Conservation (phyloP, 441 rosid species). For the Omphalea diandra region DNA sequence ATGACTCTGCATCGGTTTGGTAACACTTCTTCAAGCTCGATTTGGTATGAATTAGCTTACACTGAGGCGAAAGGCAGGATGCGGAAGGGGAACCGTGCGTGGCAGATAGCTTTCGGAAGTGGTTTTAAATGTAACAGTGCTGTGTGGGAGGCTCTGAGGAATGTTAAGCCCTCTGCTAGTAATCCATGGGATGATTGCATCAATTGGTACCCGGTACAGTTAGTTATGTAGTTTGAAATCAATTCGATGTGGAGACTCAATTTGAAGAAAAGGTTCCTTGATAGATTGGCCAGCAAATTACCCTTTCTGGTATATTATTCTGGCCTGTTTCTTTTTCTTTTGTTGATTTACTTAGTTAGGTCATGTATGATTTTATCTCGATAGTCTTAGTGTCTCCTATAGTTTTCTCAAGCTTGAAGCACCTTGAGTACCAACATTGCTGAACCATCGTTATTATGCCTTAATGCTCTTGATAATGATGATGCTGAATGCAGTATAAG, state of each 20-base stretch:
- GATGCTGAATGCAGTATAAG: conserved; percentile 13
- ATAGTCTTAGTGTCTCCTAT: conserved; percentile 8
- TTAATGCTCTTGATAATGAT: conserved; percentile 11
- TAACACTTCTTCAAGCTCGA: conserved; percentile 91
- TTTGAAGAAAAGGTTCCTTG: conserved; percentile 1
- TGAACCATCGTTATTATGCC: conserved; percentile 16
- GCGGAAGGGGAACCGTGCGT: conserved; percentile 66
- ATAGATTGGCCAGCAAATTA: conserved; percentile 13
- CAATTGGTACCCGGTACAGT: conserved; percentile 68
- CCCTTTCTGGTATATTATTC: conserved; percentile 10
- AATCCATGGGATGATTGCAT: conserved; percentile 90
- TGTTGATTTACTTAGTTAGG: not conserved
- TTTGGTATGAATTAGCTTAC: conserved; percentile 92
- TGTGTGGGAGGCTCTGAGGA: conserved; percentile 71
- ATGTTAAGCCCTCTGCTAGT: conserved; percentile 54
- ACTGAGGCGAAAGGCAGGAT: conserved; percentile 83
- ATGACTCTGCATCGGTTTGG: conserved; percentile 95
- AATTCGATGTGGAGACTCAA: conserved; percentile 1
- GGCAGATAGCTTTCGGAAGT: conserved; percentile 95
- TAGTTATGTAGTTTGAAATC: conserved; percentile 31
- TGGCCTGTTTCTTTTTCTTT: not conserved
- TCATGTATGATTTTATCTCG: conserved; percentile 20
- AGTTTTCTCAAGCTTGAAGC: conserved; percentile 16
- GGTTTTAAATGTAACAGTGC: conserved; percentile 96
- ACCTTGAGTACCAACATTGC: not conserved